Conservation (phyloP, 2,329 filamentous ascomycete genomes). For the Hypoxylon sp. region DNA sequence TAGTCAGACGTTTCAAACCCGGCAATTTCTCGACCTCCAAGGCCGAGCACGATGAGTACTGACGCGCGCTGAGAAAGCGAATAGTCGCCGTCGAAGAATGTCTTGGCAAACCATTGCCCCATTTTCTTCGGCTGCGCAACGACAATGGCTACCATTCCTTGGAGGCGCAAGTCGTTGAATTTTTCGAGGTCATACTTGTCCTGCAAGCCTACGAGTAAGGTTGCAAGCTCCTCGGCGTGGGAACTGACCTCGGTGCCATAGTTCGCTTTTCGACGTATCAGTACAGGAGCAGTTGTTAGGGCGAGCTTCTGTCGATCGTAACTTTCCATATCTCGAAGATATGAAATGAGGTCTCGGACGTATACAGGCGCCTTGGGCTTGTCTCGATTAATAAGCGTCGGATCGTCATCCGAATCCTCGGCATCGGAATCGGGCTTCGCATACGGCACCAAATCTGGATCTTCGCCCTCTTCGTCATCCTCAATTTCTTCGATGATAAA, state of each 20-base stretch:
- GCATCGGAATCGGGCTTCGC: slow-evolving; percentile 86
- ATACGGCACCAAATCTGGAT: slow-evolving; percentile 77
- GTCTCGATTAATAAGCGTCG: slow-evolving; percentile 82
- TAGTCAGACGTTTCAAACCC: slow-evolving; percentile 71
- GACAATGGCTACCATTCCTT: slow-evolving; percentile 83
- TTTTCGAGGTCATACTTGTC: slow-evolving; percentile 83
- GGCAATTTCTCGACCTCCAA: slow-evolving; percentile 84
- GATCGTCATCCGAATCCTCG: slow-evolving; percentile 92
- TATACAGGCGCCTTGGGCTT: slow-evolving; percentile 89
- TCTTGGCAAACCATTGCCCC: slow-evolving; percentile 82
- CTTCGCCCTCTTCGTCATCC: slow-evolving; percentile 64
- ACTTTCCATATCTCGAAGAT: slow-evolving; percentile 80
- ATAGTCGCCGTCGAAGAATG: slow-evolving; percentile 92
- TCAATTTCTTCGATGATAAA: slow-evolving; percentile 73
- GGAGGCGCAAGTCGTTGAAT: slow-evolving; percentile 78
- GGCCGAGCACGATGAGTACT: slow-evolving; percentile 80
- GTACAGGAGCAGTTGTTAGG: slow-evolving; percentile 74
- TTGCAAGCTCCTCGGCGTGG: slow-evolving; percentile 81
- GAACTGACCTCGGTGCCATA: slow-evolving; percentile 89
- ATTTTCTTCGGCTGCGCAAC: slow-evolving; percentile 78
- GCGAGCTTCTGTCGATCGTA: slow-evolving; percentile 86
- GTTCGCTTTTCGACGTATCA: slow-evolving; percentile 87
- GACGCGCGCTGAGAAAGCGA: slow-evolving; percentile 84
- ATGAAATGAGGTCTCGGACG: slow-evolving; percentile 81
- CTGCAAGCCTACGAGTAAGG: slow-evolving; percentile 78